Evolutionary conservation across 2,329 filamentous ascomycete species (phyloP).

Genomic region (Cercospora citrullina): DNA sequence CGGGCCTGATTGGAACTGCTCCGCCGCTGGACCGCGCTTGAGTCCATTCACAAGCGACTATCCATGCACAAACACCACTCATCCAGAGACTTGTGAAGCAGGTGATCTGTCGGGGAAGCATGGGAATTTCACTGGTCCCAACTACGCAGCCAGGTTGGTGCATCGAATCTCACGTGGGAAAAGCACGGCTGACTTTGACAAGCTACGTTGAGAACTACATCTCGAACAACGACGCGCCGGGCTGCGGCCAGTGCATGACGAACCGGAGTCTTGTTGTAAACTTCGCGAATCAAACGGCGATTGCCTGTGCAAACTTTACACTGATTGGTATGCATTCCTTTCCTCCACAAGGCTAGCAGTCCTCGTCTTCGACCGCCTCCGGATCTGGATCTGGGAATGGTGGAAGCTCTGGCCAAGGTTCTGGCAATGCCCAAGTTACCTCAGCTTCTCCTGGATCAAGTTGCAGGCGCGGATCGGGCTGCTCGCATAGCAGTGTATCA

Average conservation of each 20-base stretch:
- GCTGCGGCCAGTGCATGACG: slow-evolving; percentile 19
- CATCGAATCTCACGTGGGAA: not conserved
- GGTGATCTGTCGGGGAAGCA: slow-evolving; percentile 51
- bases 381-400: slow-evolving; percentile 8
- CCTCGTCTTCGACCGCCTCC: slow-evolving; percentile 8
- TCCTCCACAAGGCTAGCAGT: slow-evolving; percentile 18
- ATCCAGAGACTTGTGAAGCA: slow-evolving; percentile 45
- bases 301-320: slow-evolving; percentile 60
- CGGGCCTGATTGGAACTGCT: slow-evolving; percentile 47
- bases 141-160: slow-evolving; percentile 37
- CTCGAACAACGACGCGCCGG: slow-evolving; percentile 34
- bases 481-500: not conserved
- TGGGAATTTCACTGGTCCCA: slow-evolving; percentile 41
- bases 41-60: slow-evolving; percentile 47
- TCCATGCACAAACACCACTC: slow-evolving; percentile 40
- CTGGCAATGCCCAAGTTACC: not conserved
- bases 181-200: not conserved
- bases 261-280: slow-evolving; percentile 58
- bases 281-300: slow-evolving; percentile 52
- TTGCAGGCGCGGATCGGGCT: not conserved
- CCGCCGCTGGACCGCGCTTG: slow-evolving; percentile 44
- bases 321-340: slow-evolving; percentile 24
- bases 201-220: slow-evolving; percentile 54
- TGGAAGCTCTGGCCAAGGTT: not conserved
- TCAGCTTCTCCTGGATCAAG: not conserved